Percentiles rank a stretch among this genome's conserved stretches.
phyloP scores from a whole-genome alignment of 441 rosid species.

The Eruca vesicaria region DNA sequence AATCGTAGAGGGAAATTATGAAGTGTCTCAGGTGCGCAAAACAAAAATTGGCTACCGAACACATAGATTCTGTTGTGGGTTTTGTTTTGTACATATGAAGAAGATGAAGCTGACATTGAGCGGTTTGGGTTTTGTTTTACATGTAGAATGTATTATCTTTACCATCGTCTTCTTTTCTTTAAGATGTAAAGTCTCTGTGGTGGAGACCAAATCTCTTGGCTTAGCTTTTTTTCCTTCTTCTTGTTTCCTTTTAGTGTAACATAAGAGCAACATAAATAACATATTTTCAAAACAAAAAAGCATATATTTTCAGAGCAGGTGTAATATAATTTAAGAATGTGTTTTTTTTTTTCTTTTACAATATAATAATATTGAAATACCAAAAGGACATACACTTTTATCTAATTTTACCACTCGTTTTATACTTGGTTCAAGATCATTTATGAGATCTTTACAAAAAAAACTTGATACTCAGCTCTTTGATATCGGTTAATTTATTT shows the following conservation, averaged over 20 bases:
- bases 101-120: conserved; percentile 17
- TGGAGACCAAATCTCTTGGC: not conserved
- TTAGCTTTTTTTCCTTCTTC: not conserved
- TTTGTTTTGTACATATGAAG: conserved; percentile 31
- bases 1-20: not conserved
- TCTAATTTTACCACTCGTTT: too few species aligned
- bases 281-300: too few species aligned
- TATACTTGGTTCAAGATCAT: too few species aligned
- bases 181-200: not conserved
- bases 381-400: too few species aligned
- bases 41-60: conserved; percentile 7
- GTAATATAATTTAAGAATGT: too few species aligned
- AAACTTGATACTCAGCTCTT: too few species aligned
- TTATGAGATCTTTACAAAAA: too few species aligned
- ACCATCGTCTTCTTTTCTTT: not conserved
- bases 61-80: not conserved
- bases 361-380: too few species aligned
- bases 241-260: not conserved
- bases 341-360: too few species aligned
- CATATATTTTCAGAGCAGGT: too few species aligned
- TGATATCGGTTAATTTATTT: too few species aligned
- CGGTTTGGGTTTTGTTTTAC: not conserved
- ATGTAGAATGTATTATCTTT: not conserved
- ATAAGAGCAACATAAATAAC: not conserved
- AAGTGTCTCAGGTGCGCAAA: not conserved